Base-by-base conservation (phyloP, 2,329 filamentous ascomycete species). In the Pezicula rhizophila region DNA sequence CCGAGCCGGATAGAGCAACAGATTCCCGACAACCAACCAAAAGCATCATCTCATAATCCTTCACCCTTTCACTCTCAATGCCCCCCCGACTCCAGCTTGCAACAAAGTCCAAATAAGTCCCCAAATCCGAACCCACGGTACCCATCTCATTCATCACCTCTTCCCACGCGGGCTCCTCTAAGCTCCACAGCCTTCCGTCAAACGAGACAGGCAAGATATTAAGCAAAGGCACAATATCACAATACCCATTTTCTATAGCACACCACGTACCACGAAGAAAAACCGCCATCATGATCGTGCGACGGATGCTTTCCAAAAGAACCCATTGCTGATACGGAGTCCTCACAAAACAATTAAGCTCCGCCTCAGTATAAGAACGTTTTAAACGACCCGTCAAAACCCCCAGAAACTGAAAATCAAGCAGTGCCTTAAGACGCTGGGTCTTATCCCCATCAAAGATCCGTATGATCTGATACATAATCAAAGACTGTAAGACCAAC, bases 291-390 rank as follows among this genome's bases (percentile, higher is more conserved):
- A 58, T 52, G 5, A 56, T 38, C 1, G 61, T 59, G 2, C 66
- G 60, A 15, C 66, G 53, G 18, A 64, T 58, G 38, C 62, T 64
- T 51, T 68, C 66, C 8, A 59, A 47, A n/a, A 67, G 37, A 6
- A 67, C 49, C 65, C 66, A 68, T 18, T 50, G 46, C 26, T 46
- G 20, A 41, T 48, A 46, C 2, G 42, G 38, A 4, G 44, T 23
- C 20, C 15, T 28, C 8, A 42, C 20, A 23, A 10, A 25, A 17
- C 20, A 39, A 17, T 37, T 26, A 11, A 45, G 20, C 31, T 40
- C 26, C 15, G 18, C 37, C 38, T 51, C 37, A 23, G 39, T 34
- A 33, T 52, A 52, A 15, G 25, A 43, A 6, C 46, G 39, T 15
- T 53, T 49, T 17, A 64, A 43, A 11, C 49, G 45, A 11, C 45